Conservation (phyloP, 352 stramenopile genomes). For the Pythium aquatile region DNA sequence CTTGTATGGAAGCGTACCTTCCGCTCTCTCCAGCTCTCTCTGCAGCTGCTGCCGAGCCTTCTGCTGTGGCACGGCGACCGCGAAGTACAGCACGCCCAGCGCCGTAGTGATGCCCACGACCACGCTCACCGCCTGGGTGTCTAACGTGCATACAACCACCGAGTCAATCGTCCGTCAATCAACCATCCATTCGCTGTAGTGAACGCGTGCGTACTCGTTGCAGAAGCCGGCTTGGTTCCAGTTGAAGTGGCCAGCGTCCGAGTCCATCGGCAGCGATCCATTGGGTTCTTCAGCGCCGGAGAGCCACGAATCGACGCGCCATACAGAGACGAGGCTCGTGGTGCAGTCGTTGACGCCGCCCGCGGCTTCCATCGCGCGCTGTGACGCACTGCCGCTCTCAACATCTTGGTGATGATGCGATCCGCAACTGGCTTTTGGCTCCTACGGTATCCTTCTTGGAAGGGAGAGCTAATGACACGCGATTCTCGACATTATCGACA, state of each 20-base stretch:
- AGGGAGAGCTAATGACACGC: not conserved
- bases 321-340: not conserved
- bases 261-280: constrained; percentile 11
- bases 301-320: constrained; percentile 10
- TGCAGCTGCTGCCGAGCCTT: constrained; percentile 56
- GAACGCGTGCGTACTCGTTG: constrained; percentile 5
- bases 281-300: constrained; percentile 3
- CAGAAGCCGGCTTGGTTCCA: constrained; percentile 3
- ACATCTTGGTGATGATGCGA: constrained; percentile 7
- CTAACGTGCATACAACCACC: constrained; percentile 4
- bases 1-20: constrained; percentile 24
- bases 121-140: constrained; percentile 10
- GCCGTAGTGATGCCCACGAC: constrained; percentile 29
- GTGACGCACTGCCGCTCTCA: constrained; percentile 15
- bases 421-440: not conserved
- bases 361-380: constrained; percentile 3
- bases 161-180: not conserved
- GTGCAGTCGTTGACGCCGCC: not conserved
- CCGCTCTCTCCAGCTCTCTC: constrained; percentile 56
- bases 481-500: not conserved
- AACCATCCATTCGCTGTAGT: not conserved
- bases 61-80: constrained; percentile 50
- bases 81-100: constrained; percentile 48
- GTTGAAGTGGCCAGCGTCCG: constrained; percentile 19
- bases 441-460: not conserved